phyloP scores from a whole-genome alignment of 2,329 filamentous ascomycete genomes.

The Diaporthe humulicola region DNA sequence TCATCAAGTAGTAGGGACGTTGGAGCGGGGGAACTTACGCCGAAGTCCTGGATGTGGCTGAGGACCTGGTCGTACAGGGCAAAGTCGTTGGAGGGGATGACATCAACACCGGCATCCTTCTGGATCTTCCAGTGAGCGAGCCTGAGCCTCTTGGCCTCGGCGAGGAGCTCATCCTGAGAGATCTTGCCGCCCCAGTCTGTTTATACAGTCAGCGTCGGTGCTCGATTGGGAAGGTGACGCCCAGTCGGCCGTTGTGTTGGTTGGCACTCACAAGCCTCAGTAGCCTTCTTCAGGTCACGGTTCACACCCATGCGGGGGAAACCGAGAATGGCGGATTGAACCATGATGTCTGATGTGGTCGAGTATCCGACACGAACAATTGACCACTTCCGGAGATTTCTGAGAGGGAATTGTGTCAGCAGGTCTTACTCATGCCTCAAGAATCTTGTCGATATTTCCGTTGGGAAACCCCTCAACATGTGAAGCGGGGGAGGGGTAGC shows the following conservation, averaged over 20 bases:
- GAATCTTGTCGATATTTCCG: neutral
- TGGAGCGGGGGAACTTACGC: constrained; percentile 69
- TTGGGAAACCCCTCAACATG: neutral
- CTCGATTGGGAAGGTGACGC: constrained; percentile 30
- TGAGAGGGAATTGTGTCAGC: constrained; percentile 12
- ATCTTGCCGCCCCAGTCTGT: constrained; percentile 91
- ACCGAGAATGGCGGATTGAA: constrained; percentile 86
- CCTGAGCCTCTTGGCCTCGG: constrained; percentile 96
- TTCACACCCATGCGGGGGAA: constrained; percentile 99
- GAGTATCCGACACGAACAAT: constrained; percentile 37
- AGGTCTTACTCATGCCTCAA: neutral
- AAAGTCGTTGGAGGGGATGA: constrained; percentile 99
- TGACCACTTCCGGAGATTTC: constrained; percentile 34
- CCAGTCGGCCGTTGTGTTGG: neutral
- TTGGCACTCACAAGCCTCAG: constrained; percentile 81
- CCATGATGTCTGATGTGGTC: constrained; percentile 62
- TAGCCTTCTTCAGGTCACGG: constrained; percentile 99
- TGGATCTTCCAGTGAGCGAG: constrained; percentile 99
- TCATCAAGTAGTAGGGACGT: no score
- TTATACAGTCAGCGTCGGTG: constrained; percentile 39
- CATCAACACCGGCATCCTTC: constrained; percentile 96
- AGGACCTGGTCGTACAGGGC: constrained; percentile 98
- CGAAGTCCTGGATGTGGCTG: constrained; percentile 98
- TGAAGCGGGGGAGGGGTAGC: constrained; percentile 15
- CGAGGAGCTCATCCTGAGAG: constrained; percentile 89